Evolutionary conservation across 2,329 filamentous ascomycete genomes (phyloP), one percentile per base, ranked within the genome.

Genomic region (Metarhizium brunneum): DNA sequence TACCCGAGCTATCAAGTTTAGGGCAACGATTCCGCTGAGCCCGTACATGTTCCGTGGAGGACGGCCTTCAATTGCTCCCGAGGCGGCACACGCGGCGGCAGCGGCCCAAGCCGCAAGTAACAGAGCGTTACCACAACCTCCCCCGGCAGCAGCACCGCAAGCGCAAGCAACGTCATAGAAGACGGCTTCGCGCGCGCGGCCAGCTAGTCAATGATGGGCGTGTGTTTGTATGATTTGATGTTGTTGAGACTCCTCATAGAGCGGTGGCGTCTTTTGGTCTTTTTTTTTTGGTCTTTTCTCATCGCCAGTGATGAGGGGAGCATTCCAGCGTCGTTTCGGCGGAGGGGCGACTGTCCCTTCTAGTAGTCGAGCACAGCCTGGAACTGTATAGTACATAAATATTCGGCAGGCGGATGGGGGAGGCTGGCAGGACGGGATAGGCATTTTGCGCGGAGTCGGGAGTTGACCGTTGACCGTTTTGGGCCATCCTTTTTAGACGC

Each of bases 1-100:
- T 62, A 80, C 78, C 16, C 73, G 75, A 25, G 79, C 81, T 25
- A 70, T 86, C 62, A 82, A 78, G 62, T 86, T 84, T 62, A 74
- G 83, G 43, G 78, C 82, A n/a, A 80, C 76, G 6, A 79, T 83
- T 20, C 80, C 79, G 1, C 66, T 81, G 42, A 76, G 74, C 48
- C 68, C 73, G 52, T 71, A 72, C 30, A 69, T 73, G 60, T 71
- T 72, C 51, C 66, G 71, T 47, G 66, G 70, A 49, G 67, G 69
- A 42, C 69, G 74, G 58, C 73, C 67, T 42, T 64, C 65, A 20
- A 63, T 66, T 10, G 62, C 66, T 5, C 62, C 63, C 47, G 68
- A 70, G 25, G 61, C 61, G 6, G 62, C 62, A 50, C 58, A 62
- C n/a, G 45, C 50, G 11, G 38, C 59, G 51, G 61, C 63, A 32